Conservation (phyloP, 2,329 filamentous ascomycete genomes). For the Iodosphaeria phyllophila region DNA sequence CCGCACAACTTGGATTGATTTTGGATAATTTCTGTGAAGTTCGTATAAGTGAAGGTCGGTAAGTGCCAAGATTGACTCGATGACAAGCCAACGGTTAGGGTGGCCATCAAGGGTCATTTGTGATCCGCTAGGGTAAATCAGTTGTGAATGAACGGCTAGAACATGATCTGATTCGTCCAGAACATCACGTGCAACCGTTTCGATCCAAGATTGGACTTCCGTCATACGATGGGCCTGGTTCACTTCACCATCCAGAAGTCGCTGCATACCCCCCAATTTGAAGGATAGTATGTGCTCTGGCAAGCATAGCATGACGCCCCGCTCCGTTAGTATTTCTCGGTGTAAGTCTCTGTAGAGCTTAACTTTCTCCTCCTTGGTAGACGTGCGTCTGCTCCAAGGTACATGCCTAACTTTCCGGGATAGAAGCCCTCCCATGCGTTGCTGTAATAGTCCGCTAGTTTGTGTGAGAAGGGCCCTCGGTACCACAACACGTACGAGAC, state of each 20-base stretch:
- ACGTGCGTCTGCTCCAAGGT: conserved; percentile 35
- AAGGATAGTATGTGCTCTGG: conserved; percentile 48
- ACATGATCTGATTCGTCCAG: conserved; percentile 44
- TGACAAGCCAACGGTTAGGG: conserved; percentile 28
- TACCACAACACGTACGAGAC: conserved; percentile 33
- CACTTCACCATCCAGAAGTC: conserved; percentile 25
- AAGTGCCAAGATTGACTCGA: conserved; percentile 20
- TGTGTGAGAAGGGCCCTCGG: conserved; percentile 36
- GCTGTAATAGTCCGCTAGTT: conserved; percentile 35
- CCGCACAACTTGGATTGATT: conserved; percentile 26
- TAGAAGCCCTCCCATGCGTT: conserved; percentile 33
- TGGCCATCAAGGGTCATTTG: conserved; percentile 30
- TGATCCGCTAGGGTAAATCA: conserved; percentile 35
- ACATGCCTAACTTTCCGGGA: conserved; percentile 33
- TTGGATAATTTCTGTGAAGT: conserved; percentile 18
- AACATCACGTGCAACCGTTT: conserved; percentile 32
- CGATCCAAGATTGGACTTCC: conserved; percentile 28
- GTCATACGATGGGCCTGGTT: conserved; percentile 27
- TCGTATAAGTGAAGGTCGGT: conserved; percentile 19
- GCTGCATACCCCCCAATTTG: conserved; percentile 39
- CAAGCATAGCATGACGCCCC: conserved; percentile 37
- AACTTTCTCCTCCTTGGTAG: conserved; percentile 13
- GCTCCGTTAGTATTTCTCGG: conserved; percentile 17
- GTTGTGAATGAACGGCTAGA: conserved; percentile 29
- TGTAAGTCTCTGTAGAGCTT: conserved; percentile 19